A percentile compares a stretch with the other conserved stretches of the same genome.
phyloP scores from a whole-genome alignment of 768 basidiomycete species.

The Macrocybe gigantea region DNA sequence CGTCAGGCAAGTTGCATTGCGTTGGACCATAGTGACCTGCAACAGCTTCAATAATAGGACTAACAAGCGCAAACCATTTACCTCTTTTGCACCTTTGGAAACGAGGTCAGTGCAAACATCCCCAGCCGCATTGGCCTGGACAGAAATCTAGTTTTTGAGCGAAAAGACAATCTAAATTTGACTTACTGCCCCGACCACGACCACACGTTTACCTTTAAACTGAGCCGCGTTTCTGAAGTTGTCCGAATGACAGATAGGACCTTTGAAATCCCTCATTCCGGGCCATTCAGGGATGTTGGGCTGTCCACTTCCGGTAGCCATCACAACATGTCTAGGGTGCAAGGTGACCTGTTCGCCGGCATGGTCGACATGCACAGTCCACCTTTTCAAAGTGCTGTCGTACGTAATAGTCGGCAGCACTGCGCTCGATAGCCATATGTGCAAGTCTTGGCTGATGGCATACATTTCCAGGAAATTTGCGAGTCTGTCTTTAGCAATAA shows the following conservation, averaged over 20 bases:
- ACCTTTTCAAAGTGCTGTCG: constrained; percentile 21
- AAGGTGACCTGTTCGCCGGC: constrained; percentile 22
- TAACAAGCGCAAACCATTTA: too few species aligned
- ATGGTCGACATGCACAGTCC: constrained; percentile 27
- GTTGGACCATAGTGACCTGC: constrained; percentile 35
- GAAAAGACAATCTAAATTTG: too few species aligned
- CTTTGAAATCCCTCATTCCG: constrained; percentile 21
- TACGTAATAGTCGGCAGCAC: constrained; percentile 26
- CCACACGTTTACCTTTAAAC: constrained; percentile 27
- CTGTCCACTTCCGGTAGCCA: constrained; percentile 31
- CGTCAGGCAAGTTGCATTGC: constrained; percentile 25
- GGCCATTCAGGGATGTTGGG: constrained; percentile 24
- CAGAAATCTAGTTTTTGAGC: too few species aligned
- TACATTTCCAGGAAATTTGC: constrained; percentile 42
- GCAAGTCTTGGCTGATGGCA: constrained; percentile 30
- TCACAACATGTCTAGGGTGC: constrained; percentile 31
- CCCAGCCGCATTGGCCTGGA: constrained; percentile 19
- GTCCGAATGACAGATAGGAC: constrained; percentile 25
- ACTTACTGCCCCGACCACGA: constrained; percentile 36
- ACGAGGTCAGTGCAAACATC: constrained; percentile 33
- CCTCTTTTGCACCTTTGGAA: constrained; percentile 17
- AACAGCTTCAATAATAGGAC: too few species aligned
- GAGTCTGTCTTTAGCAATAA: constrained; percentile 33
- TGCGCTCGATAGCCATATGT: constrained; percentile 34
- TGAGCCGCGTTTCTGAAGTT: constrained; percentile 19